phyloP scores from a whole-genome alignment of 257 asterid genomes.

The Eustoma russellianum region DNA sequence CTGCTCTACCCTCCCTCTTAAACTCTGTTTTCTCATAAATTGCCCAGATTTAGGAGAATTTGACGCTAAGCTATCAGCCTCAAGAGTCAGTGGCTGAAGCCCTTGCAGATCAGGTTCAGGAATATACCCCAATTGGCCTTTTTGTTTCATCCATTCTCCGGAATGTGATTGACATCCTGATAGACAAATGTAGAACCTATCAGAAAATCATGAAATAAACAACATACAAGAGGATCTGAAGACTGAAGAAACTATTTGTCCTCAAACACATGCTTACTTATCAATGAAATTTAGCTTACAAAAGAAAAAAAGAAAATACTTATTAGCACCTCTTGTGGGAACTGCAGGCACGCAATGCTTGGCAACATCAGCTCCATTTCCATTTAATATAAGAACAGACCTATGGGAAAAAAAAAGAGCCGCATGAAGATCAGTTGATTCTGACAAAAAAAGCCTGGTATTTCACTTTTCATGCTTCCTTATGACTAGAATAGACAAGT shows the following conservation, averaged over 20 bases:
- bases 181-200: background rate
- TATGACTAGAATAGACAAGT: background rate
- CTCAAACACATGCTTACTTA: too few relatives aligned
- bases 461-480: background rate
- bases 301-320: background rate
- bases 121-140: conserved; percentile 49
- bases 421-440: conserved; percentile 1
- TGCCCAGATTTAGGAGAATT: conserved; percentile 27
- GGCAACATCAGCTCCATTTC: conserved; percentile 42
- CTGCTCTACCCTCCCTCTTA: conserved; percentile 35
- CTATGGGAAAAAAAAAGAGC: conserved; percentile 15
- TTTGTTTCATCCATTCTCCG: conserved; percentile 76
- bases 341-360: conserved; percentile 44
- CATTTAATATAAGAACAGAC: conserved; percentile 39
- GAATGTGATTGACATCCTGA: conserved; percentile 87
- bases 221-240: background rate
- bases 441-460: background rate
- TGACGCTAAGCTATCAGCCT: conserved; percentile 19
- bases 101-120: conserved; percentile 75
- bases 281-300: too few relatives aligned
- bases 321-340: conserved; percentile 24
- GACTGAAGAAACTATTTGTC: too few relatives aligned
- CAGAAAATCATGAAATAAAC: background rate
- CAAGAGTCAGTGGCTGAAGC: conserved; percentile 54
- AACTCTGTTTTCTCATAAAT: conserved; percentile 16